Percentiles rank a stretch among this genome's conserved stretches.
Evolutionary conservation across 352 stramenopile genomes (phyloP).

Genomic region (Phytopythium delawarense): DNA sequence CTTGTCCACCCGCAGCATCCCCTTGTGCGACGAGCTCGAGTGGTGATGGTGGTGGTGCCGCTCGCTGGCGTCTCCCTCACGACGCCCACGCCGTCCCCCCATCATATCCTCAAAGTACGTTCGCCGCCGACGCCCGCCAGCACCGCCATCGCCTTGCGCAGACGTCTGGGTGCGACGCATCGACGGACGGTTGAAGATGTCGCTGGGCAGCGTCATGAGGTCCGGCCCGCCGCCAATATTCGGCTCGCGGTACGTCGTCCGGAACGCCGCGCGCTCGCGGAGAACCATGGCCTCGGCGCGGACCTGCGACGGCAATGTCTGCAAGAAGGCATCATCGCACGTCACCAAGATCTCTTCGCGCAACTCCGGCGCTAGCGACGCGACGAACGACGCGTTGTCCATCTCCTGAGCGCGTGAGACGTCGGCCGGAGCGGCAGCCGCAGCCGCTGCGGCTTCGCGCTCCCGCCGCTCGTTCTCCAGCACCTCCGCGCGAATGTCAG

Average conservation of each 20-base stretch:
- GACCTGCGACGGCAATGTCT: conserved; percentile 92
- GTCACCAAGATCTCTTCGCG: conserved; percentile 96
- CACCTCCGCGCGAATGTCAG: conserved; percentile 96
- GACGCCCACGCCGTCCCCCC: conserved; percentile 29
- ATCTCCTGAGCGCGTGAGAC: conserved; percentile 96
- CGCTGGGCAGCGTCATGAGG: conserved; percentile 35
- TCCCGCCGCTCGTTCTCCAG: conserved; percentile 95
- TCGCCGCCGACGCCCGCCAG: conserved; percentile 30
- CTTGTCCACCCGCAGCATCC: conserved; percentile 66
- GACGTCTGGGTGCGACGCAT: conserved; percentile 80
- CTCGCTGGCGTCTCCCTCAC: conserved; percentile 19
- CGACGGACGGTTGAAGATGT: conserved; percentile 64
- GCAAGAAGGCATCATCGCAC: conserved; percentile 94
- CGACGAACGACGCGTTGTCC: conserved; percentile 98
- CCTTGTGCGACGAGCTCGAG: conserved; percentile 23
- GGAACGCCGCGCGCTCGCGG: conserved; percentile 89
- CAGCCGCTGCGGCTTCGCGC: conserved; percentile 66
- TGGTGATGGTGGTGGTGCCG: conserved; percentile 22
- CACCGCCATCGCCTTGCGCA: conserved; percentile 44
- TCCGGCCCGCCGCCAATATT: conserved; percentile 41
- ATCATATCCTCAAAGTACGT: conserved; percentile 39
- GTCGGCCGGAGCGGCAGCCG: conserved; percentile 79
- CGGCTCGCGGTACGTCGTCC: conserved; percentile 53
- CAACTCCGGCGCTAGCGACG: conserved; percentile 93
- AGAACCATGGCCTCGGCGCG: conserved; percentile 95